Evolutionary conservation across 805 yeast genomes (phyloP).

Genomic region (Sungouiozyma ichnusensis): DNA sequence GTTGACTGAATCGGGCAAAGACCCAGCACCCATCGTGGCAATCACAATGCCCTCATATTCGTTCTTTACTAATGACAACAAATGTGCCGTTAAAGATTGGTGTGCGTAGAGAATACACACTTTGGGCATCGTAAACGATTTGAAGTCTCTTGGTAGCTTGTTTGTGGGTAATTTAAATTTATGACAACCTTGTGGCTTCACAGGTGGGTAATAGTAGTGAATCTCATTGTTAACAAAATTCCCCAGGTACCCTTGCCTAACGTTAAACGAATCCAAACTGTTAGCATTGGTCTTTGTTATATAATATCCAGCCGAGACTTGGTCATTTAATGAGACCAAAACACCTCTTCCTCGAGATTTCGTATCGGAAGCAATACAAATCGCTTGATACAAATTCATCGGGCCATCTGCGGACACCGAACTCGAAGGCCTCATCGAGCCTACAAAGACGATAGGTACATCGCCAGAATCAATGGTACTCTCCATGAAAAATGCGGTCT

Average conservation of each 20-base stretch:
- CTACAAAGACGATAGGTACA: slow-evolving; percentile 57
- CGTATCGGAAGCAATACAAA: slow-evolving; percentile 46
- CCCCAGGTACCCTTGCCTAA: slow-evolving; percentile 63
- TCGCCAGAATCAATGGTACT: slow-evolving; percentile 34
- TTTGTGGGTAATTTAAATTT: slow-evolving; percentile 31
- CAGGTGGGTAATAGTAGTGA: slow-evolving; percentile 54
- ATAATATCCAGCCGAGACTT: slow-evolving; percentile 59
- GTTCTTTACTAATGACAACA: slow-evolving; percentile 36
- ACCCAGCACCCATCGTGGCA: slow-evolving; percentile 68
- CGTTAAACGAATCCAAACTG: slow-evolving; percentile 58
- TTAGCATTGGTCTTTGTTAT: slow-evolving; percentile 64
- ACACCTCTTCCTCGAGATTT: slow-evolving; percentile 48
- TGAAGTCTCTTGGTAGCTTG: neutral
- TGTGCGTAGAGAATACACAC: slow-evolving; percentile 52
- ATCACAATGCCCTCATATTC: slow-evolving; percentile 47
- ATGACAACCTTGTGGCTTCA: slow-evolving; percentile 42
- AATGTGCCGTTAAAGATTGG: slow-evolving; percentile 44
- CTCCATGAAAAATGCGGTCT: slow-evolving; percentile 55
- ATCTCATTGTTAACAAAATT: slow-evolving; percentile 57
- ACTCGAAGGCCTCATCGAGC: slow-evolving; percentile 67
- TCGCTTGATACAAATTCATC: slow-evolving; percentile 62
- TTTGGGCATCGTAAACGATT: slow-evolving; percentile 18
- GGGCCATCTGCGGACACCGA: slow-evolving; percentile 65
- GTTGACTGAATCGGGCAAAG: slow-evolving; percentile 43
- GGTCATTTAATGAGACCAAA: slow-evolving; percentile 55